Conservation (phyloP, 2,329 filamentous ascomycete genomes). For the Talaromyces sp. region DNA sequence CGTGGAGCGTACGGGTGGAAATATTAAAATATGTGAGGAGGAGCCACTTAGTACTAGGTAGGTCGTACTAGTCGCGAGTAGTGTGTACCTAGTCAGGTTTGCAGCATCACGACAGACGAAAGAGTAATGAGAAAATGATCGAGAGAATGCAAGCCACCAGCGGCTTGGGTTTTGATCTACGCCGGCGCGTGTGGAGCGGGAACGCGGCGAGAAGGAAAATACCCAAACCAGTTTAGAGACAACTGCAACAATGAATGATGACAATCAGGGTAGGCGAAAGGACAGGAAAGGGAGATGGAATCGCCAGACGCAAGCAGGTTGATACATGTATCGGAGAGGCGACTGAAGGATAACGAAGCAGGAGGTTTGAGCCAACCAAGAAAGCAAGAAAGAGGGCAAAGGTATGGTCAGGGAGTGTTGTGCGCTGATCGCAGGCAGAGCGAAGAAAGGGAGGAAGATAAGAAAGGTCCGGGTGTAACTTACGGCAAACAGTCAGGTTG, state of each 20-base stretch:
- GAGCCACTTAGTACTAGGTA: not conserved
- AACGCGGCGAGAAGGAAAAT: constrained; percentile 13
- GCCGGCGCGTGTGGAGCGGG: constrained; percentile 19
- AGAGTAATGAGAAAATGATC: not conserved
- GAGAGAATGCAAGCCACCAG: constrained; percentile 12
- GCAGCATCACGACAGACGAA: not conserved
- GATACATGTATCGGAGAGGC: not conserved
- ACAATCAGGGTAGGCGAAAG: not conserved
- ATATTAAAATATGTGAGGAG: constrained; percentile 11
- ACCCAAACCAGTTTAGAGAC: not conserved
- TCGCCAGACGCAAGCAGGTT: not conserved
- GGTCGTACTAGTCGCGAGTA: not conserved
- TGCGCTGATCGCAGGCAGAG: not conserved
- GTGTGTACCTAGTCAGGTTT: not conserved
- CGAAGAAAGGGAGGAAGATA: not conserved
- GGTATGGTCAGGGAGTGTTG: not conserved
- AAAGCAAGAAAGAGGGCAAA: constrained; percentile 23
- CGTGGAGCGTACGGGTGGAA: constrained; percentile 13
- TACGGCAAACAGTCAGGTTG: not conserved
- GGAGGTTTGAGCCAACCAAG: constrained; percentile 27
- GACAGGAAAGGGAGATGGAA: not conserved
- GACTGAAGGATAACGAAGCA: constrained; percentile 17
- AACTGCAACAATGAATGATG: not conserved
- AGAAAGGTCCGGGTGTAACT: not conserved
- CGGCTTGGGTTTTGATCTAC: constrained; percentile 18